These are phyloP conservation scores for Populus alba DNA, from an alignment of 345 rosid species.

Conservation along the genomic window DNA sequence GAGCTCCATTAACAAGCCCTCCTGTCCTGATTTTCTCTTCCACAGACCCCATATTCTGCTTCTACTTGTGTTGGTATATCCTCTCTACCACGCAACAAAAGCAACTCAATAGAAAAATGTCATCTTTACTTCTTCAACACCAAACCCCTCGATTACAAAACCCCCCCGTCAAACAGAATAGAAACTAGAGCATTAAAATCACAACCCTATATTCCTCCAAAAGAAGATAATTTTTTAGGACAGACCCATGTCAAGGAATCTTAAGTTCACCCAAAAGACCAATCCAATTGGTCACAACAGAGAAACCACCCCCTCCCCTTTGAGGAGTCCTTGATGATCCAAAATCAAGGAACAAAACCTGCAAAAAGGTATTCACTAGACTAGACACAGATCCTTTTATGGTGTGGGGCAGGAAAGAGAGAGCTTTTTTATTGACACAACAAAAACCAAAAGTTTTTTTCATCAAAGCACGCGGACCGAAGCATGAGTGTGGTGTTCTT, in stretches of 20 bases:
- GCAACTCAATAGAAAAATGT: constrained; percentile 9
- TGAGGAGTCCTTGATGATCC: constrained; percentile 24
- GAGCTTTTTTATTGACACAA: constrained; percentile 20
- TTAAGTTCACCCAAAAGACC: constrained; percentile 25
- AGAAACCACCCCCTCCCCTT: not conserved
- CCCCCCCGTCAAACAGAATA: not conserved
- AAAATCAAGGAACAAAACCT: constrained; percentile 62
- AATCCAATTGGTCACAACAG: constrained; percentile 27
- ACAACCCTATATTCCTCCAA: not conserved
- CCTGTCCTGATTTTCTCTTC: constrained; percentile 66
- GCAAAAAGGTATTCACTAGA: constrained; percentile 29
- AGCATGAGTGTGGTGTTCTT: constrained; percentile 26
- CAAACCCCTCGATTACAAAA: constrained; percentile 5
- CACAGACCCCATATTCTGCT: constrained; percentile 45
- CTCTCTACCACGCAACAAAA: constrained; percentile 10
- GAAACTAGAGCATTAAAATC: not conserved
- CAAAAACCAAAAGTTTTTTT: constrained; percentile 32
- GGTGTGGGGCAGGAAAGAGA: constrained; percentile 40
- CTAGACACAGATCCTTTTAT: constrained; percentile 25
- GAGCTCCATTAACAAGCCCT: constrained; percentile 36
- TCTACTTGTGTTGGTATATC: constrained; percentile 4
- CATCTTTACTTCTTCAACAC: constrained; percentile 20
- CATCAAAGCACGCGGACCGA: constrained; percentile 57
- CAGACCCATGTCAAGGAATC: constrained; percentile 38
- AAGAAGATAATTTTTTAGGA: not conserved